Evolutionary conservation across 106 monocot genomes (phyloP).

Genomic region (Apostasia ramifera): DNA sequence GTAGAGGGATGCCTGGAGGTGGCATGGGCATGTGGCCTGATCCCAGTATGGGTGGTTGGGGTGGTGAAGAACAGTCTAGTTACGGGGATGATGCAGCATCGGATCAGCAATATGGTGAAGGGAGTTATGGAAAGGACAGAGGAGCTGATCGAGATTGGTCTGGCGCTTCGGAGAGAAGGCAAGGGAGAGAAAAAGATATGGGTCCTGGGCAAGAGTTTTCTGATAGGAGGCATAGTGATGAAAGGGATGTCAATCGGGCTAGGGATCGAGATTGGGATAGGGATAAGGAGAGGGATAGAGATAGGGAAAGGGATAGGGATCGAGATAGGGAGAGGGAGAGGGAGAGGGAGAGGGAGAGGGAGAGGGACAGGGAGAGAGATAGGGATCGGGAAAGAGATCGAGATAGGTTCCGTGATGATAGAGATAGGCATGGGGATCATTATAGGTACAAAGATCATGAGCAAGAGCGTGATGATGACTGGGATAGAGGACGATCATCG

Average conservation of each 20-base stretch:
- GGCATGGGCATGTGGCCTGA: constrained; percentile 70
- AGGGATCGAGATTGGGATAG: constrained; percentile 24
- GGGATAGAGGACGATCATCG: constrained; percentile 33
- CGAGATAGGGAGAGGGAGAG: constrained; percentile 28
- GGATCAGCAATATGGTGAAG: constrained; percentile 59
- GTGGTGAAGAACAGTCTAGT: constrained; percentile 50
- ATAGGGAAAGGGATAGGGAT: constrained; percentile 33
- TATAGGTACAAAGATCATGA: constrained; percentile 45
- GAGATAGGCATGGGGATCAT: constrained; percentile 42
- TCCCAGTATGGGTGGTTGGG: constrained; percentile 30
- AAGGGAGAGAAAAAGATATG: constrained; percentile 40
- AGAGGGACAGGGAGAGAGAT: constrained; percentile 27
- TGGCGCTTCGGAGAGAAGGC: constrained; percentile 38
- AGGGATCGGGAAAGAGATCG: constrained; percentile 40
- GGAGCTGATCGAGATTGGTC: constrained; percentile 47
- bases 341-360: constrained; percentile 26
- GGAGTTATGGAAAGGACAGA: constrained; percentile 46
- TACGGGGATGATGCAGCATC: constrained; percentile 57
- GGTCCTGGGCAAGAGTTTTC: constrained; percentile 23
- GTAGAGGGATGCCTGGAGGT: constrained; percentile 40
- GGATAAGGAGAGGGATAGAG: constrained; percentile 27
- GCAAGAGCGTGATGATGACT: constrained; percentile 24
- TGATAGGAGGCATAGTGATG: constrained; percentile 12
- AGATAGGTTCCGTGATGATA: constrained; percentile 64
- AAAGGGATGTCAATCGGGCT: constrained; percentile 10